These are phyloP conservation scores for Globisporangium lucens DNA, from an alignment of 352 stramenopile genomes.

Conservation along the genomic window DNA sequence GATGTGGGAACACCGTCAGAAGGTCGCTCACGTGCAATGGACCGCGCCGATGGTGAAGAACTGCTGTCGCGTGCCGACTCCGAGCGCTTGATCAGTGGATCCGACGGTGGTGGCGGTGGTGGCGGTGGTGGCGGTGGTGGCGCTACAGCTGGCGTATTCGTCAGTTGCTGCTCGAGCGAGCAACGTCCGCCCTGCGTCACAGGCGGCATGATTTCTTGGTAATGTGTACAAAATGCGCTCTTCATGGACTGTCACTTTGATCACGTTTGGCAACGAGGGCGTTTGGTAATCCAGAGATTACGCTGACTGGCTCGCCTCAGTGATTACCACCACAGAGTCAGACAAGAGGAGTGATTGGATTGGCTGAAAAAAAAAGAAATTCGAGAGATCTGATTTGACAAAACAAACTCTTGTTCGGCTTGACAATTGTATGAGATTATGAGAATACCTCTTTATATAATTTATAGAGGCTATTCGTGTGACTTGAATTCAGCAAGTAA, in stretches of 20 bases:
- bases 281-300: neutral
- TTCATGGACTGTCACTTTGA: neutral
- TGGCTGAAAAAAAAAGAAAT: neutral
- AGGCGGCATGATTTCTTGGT: neutral
- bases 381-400: too few relatives aligned
- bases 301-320: neutral
- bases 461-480: neutral
- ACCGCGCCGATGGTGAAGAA: neutral
- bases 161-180: neutral
- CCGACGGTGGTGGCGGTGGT: too few relatives aligned
- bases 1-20: neutral
- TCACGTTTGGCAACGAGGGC: neutral
- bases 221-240: too few relatives aligned
- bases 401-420: too few relatives aligned
- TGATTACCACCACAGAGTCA: neutral
- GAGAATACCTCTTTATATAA: too few relatives aligned
- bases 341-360: neutral
- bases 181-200: neutral
- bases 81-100: neutral
- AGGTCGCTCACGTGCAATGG: neutral
- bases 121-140: too few relatives aligned
- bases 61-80: neutral
- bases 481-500: neutral
- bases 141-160: too few relatives aligned
- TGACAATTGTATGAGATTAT: too few relatives aligned